phyloP scores from a whole-genome alignment of 352 stramenopile species.

The Phytophthora sp. region DNA sequence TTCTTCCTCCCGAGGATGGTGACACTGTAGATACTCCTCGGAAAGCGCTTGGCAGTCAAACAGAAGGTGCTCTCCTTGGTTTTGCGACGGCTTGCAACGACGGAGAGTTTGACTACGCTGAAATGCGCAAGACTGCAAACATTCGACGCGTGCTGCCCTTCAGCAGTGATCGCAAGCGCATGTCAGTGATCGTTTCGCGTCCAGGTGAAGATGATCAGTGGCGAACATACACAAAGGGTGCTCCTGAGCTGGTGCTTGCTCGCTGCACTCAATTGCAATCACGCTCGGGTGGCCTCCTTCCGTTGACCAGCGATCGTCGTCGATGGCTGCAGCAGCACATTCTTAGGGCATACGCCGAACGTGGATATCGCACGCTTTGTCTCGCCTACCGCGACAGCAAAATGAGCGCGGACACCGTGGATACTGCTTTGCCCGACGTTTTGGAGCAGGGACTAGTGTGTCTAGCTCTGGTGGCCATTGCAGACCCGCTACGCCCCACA shows the following conservation, averaged over 20 bases:
- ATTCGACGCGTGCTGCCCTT: slow-evolving; percentile 79
- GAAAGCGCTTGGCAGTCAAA: slow-evolving; percentile 50
- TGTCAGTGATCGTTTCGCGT: slow-evolving; percentile 88
- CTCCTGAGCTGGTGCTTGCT: slow-evolving; percentile 61
- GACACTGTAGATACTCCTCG: slow-evolving; percentile 10
- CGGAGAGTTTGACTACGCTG: slow-evolving; percentile 35
- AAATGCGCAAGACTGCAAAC: slow-evolving; percentile 18
- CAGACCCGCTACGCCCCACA: slow-evolving; percentile 92
- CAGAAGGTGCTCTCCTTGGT: slow-evolving; percentile 53
- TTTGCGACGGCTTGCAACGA: slow-evolving; percentile 30
- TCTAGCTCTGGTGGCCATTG: slow-evolving; percentile 90
- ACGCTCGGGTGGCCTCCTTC: slow-evolving; percentile 11
- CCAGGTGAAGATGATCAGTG: slow-evolving; percentile 16
- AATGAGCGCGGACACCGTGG: slow-evolving; percentile 7
- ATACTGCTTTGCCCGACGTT: slow-evolving; percentile 21
- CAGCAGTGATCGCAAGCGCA: slow-evolving; percentile 93
- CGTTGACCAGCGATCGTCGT: slow-evolving; percentile 9
- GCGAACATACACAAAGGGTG: slow-evolving; percentile 55
- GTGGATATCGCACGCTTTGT: slow-evolving; percentile 82
- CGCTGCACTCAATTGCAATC: slow-evolving; percentile 38
- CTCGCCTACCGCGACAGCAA: slow-evolving; percentile 51
- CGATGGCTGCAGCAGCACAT: slow-evolving; percentile 25
- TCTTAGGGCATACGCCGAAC: slow-evolving; percentile 72
- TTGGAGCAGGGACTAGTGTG: slow-evolving; percentile 50
- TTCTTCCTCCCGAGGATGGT: slow-evolving; percentile 43